Evolutionary conservation across 305 asterid genomes (phyloP).

Genomic region (Fraxinus velutina): DNA sequence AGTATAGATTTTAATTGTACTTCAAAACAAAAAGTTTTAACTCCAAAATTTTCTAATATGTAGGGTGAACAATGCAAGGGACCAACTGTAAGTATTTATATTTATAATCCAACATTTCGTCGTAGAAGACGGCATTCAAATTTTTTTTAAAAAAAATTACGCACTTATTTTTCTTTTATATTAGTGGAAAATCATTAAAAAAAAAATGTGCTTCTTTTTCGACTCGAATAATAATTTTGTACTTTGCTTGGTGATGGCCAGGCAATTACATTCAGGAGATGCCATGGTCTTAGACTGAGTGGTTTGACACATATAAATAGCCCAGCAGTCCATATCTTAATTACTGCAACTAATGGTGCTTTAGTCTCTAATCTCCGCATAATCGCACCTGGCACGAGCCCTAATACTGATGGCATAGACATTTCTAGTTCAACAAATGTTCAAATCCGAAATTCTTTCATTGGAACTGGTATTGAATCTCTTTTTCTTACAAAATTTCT

Average conservation of each 20-base stretch:
- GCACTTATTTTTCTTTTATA: neutral
- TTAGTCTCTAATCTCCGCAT: constrained; percentile 40
- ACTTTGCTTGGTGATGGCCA: constrained; percentile 11
- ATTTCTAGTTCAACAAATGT: constrained; percentile 39
- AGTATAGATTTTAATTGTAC: neutral
- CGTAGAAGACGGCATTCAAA: neutral
- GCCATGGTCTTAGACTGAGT: constrained; percentile 40
- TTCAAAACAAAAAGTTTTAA: neutral
- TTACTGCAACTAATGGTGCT: constrained; percentile 36
- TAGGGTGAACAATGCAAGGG: constrained; percentile 55
- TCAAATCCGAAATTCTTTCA: constrained; percentile 36
- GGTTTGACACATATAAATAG: constrained; percentile 49
- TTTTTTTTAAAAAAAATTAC: neutral
- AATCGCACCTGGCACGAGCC: constrained; percentile 56
- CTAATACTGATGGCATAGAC: constrained; percentile 62
- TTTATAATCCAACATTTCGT: neutral
- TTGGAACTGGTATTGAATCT: constrained; percentile 46
- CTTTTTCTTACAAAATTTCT: neutral
- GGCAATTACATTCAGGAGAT: constrained; percentile 55
- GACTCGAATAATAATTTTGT: neutral
- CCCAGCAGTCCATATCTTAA: constrained; percentile 46
- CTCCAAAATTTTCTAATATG: neutral
- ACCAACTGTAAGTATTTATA: constrained; percentile 37
- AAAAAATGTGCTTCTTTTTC: neutral
- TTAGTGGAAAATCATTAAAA: neutral